phyloP scores from a whole-genome alignment of 495 filamentous ascomycete genomes.

The Neurospora sp. region DNA sequence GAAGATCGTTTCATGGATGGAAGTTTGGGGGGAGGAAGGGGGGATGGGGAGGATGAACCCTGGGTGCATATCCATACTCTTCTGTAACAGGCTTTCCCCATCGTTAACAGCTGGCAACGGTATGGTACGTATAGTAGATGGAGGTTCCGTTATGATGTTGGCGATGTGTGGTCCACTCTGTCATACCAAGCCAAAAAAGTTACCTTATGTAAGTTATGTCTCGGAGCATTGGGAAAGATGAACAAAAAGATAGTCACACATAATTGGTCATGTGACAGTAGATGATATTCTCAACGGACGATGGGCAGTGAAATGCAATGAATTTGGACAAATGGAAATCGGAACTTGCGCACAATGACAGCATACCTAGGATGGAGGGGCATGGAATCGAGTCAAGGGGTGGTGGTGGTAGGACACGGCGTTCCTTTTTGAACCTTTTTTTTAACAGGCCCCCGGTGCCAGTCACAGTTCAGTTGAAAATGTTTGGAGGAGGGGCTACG shows the following conservation, averaged over 20 bases:
- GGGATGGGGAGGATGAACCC: neutral
- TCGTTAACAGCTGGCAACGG: neutral
- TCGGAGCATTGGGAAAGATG: neutral
- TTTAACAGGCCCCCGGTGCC: neutral
- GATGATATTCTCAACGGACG: neutral
- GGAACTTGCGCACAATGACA: constrained; percentile 8
- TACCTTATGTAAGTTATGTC: neutral
- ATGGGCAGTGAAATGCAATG: neutral
- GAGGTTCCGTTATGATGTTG: too few relatives aligned
- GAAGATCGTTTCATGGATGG: neutral
- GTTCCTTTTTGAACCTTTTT: neutral
- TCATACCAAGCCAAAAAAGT: neutral
- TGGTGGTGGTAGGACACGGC: neutral
- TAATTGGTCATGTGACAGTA: neutral
- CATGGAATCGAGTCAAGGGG: neutral
- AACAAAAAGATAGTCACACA: neutral
- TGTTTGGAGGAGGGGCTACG: neutral
- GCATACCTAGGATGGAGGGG: constrained; percentile 5
- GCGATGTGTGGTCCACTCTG: neutral
- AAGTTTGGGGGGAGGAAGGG: neutral
- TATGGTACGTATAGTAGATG: neutral
- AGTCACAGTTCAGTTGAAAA: neutral
- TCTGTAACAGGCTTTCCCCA: neutral
- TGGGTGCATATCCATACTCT: neutral
- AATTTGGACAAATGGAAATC: neutral